phyloP scores from a whole-genome alignment of 2,329 filamentous ascomycete species.

The Claviceps africana region DNA sequence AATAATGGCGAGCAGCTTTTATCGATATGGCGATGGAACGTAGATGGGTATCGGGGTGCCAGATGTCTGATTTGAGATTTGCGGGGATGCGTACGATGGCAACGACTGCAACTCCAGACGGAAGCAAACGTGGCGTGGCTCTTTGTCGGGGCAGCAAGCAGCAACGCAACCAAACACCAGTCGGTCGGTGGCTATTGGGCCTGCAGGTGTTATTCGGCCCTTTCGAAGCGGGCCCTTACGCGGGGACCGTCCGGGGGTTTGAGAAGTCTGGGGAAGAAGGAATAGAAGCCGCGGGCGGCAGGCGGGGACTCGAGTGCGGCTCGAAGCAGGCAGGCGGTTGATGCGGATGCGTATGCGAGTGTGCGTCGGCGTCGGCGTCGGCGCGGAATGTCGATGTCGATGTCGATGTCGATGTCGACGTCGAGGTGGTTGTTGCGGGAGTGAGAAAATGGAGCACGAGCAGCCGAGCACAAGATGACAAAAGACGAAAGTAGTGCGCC shows the following conservation, averaged over 20 bases:
- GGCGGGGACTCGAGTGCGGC: not conserved
- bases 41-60: slow-evolving; percentile 1
- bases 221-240: slow-evolving; percentile 21
- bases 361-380: not conserved
- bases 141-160: slow-evolving; percentile 1
- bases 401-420: not conserved
- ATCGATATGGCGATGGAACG: slow-evolving; percentile 6
- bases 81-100: slow-evolving; percentile 13
- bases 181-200: slow-evolving; percentile 11
- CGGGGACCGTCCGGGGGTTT: slow-evolving; percentile 11
- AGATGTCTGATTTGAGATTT: slow-evolving; percentile 10
- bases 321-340: not conserved
- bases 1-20: not conserved
- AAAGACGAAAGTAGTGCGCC: not conserved
- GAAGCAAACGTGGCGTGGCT: slow-evolving; percentile 7
- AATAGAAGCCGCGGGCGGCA: slow-evolving; percentile 2
- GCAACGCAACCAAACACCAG: slow-evolving; percentile 8
- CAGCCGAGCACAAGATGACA: not conserved
- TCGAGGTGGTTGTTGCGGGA: not conserved
- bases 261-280: slow-evolving; percentile 7
- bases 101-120: slow-evolving; percentile 4
- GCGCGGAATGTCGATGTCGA: not conserved
- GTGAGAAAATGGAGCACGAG: not conserved
- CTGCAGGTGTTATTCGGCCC: slow-evolving; percentile 24
- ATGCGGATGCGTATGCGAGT: too few relatives aligned